Conservation (phyloP, 768 basidiomycete genomes). For the Tulasnella sp. region DNA sequence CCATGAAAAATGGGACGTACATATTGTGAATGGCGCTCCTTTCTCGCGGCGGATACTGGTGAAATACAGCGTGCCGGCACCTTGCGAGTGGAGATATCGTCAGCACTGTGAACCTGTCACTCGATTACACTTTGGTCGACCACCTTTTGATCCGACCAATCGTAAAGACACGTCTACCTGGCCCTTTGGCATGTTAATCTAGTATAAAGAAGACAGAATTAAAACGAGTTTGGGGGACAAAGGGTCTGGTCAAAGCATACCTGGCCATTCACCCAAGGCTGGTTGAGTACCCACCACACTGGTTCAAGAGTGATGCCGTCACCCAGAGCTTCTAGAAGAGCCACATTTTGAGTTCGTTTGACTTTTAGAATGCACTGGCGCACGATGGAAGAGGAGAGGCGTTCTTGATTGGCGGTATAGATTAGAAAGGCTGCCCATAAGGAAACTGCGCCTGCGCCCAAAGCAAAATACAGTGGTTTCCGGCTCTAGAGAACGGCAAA, state of each 20-base stretch:
- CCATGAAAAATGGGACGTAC: slow-evolving; percentile 11
- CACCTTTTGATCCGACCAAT: slow-evolving; percentile 28
- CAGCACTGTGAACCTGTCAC: neutral
- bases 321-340: slow-evolving; percentile 22
- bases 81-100: slow-evolving; percentile 15
- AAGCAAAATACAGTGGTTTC: slow-evolving; percentile 20
- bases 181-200: slow-evolving; percentile 23
- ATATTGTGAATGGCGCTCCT: slow-evolving; percentile 30
- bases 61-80: slow-evolving; percentile 31
- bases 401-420: slow-evolving; percentile 29
- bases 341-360: slow-evolving; percentile 17
- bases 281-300: slow-evolving; percentile 25
- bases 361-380: slow-evolving; percentile 24
- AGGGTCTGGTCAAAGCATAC: neutral
- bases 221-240: neutral
- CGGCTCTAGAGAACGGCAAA: slow-evolving; percentile 1
- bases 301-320: slow-evolving; percentile 26
- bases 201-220: slow-evolving; percentile 6
- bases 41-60: slow-evolving; percentile 30
- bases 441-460: slow-evolving; percentile 25
- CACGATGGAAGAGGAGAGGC: slow-evolving; percentile 29
- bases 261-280: slow-evolving; percentile 28
- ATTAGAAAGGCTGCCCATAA: slow-evolving; percentile 29
- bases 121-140: neutral
- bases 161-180: slow-evolving; percentile 25